Percentiles rank a stretch among this genome's conserved stretches.
Conservation (phyloP, 1,284 basidiomycete species). For the Cryptococcus floricola region DNA sequence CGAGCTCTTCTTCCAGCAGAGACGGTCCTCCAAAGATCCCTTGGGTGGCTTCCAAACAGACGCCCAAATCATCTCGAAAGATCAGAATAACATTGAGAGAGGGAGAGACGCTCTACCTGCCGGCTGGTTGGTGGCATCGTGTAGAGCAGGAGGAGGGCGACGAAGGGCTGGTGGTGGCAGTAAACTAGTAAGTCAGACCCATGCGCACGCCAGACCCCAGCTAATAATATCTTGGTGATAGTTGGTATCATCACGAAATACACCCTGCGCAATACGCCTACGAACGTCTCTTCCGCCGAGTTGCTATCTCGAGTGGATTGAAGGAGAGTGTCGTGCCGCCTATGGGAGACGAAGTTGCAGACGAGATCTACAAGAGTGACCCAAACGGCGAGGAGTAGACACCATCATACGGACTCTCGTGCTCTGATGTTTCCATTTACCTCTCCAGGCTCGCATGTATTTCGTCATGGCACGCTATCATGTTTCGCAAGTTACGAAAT, state of each 20-base stretch:
- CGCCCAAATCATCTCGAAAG: constrained; percentile 55
- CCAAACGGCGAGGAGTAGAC: no score
- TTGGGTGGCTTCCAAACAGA: constrained; percentile 64
- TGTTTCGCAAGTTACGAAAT: no score
- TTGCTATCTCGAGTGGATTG: constrained; percentile 31
- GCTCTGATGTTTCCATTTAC: no score
- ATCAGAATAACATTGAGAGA: constrained; percentile 62
- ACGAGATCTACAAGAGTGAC: no score
- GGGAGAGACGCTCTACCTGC: constrained; percentile 82
- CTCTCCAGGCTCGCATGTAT: no score
- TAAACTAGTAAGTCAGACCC: constrained; percentile 75
- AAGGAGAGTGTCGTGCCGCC: constrained; percentile 27
- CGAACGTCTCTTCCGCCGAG: constrained; percentile 29
- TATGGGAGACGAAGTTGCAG: constrained; percentile 16
- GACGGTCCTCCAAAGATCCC: constrained; percentile 20
- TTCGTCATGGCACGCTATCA: no score
- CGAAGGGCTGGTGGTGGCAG: constrained; percentile 59
- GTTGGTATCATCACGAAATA: constrained; percentile 39
- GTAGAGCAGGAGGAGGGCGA: constrained; percentile 61
- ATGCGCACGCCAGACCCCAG: background rate
- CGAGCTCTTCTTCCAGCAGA: constrained; percentile 53
- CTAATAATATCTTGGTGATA: constrained; percentile 4
- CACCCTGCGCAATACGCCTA: constrained; percentile 32
- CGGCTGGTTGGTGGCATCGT: constrained; percentile 86
- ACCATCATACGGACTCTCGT: no score